A percentile compares a stretch with the other conserved stretches of the same genome.
phyloP scores from a whole-genome alignment of 192 early-diverging fungal genomes.

The Coemansia interrupta region DNA sequence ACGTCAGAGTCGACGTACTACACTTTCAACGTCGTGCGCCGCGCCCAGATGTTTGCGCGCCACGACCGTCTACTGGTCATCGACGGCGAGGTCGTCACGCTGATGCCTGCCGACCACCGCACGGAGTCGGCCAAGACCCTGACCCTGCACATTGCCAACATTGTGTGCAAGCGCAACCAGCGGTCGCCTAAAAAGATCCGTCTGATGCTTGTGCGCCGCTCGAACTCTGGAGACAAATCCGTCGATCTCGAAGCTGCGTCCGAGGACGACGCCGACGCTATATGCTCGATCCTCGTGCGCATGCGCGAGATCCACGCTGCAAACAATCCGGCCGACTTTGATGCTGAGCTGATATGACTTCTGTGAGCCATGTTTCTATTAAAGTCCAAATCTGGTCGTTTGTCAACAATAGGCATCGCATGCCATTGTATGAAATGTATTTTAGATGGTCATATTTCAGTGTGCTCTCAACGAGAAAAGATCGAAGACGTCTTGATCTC shows the following conservation, averaged over 20 bases:
- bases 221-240: conserved; percentile 61
- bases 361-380: conserved; percentile 6
- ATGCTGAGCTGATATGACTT: too few relatives aligned
- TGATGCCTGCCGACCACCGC: conserved; percentile 79
- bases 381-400: too few relatives aligned
- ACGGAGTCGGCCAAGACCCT: conserved; percentile 82
- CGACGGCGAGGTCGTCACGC: conserved; percentile 88
- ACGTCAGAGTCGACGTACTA: conserved; percentile 47
- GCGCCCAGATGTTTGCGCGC: conserved; percentile 81
- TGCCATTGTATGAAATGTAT: too few relatives aligned
- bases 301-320: conserved; percentile 20
- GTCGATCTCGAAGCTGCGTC: conserved; percentile 75
- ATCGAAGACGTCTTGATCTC: too few relatives aligned
- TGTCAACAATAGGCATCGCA: too few relatives aligned
- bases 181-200: conserved; percentile 69
- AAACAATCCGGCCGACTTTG: background rate
- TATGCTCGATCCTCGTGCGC: conserved; percentile 41
- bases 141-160: conserved; percentile 63
- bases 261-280: conserved; percentile 52
- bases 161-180: conserved; percentile 69
- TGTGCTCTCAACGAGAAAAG: too few relatives aligned
- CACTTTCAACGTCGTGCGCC: conserved; percentile 82
- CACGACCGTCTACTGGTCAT: conserved; percentile 86
- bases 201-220: conserved; percentile 59
- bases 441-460: too few relatives aligned